Base-by-base conservation (phyloP, 352 stramenopile species). In the Pythium dissotocum region DNA sequence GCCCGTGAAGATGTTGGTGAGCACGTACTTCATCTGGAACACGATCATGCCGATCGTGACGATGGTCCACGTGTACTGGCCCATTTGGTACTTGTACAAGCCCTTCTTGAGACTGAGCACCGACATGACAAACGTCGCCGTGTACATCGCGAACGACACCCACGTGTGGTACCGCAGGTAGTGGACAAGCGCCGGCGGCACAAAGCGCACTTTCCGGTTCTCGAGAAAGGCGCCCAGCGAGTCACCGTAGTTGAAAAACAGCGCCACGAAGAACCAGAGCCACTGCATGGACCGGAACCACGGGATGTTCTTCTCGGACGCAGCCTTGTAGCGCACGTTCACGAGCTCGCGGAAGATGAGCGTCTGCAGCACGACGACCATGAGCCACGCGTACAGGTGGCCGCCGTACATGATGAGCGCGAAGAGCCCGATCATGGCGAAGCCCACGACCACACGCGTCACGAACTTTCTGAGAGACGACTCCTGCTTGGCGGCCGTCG, bases 271-370 rank as follows among this genome's bases (percentile, higher is more conserved):
- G 80, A 99, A 99, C 97, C 97, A 99, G 70, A 95, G 88, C 97
- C 97, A 99, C 79, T 99, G 69, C 59, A 98, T 94, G 5, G 97
- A 99, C 40, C 97, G 96, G 77, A 99, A 99, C 72, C 98, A 95
- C 53, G 97, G 97, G 71, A 99, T 98, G 35, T 93, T 97, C 74
- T 98, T 92, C 80, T 99, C 91, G 40, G 96, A 96, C 2, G 89
- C 89, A 4, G 85, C 89, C 64, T 94, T 91, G 81, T 99, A 99
- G 2, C 97, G 90, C 35, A 99, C 97, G 66, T 98, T 99, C n/a
- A 99, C 97, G 6, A 99, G 83, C 77, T 99, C 97, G n/a, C 91
- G 91, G 83, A 98, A 98, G 48, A 98, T 82, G 59, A 98, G 73
- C 58, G 90, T 89, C 75, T 98, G 88, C 33, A 94, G 76, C 24